These are phyloP conservation scores for Pseudoturritis turrita DNA, from an alignment of 345 rosid species.

Conservation along the genomic window DNA sequence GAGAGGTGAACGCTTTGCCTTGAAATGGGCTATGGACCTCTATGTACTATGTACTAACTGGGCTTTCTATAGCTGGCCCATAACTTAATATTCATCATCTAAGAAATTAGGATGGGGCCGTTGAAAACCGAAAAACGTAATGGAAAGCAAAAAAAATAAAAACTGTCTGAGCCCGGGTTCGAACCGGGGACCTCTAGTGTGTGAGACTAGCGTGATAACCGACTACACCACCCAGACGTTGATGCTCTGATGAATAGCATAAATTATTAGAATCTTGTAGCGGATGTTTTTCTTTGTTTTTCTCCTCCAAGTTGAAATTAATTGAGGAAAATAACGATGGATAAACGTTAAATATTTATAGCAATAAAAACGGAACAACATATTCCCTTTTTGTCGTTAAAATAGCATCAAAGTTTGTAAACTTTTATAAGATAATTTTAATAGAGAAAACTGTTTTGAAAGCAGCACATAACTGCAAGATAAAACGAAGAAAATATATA, in stretches of 20 bases:
- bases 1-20: no score
- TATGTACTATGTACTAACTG: background rate
- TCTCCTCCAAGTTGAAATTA: background rate
- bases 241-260: background rate
- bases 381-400: no score
- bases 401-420: background rate
- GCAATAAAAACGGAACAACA: background rate
- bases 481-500: background rate
- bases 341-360: background rate
- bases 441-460: background rate
- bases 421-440: background rate
- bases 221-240: slow-evolving; percentile 37
- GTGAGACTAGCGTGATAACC: slow-evolving; percentile 79
- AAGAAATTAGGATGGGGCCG: background rate
- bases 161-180: slow-evolving; percentile 61
- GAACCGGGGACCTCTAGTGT: slow-evolving; percentile 78
- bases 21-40: background rate
- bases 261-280: background rate
- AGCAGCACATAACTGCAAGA: background rate
- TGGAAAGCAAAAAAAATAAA: background rate
- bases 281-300: background rate
- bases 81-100: background rate
- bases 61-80: background rate
- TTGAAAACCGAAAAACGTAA: background rate
- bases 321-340: background rate